Conservation (phyloP, 139 green algal genomes). For the Chlamydomonas asymmetrica region DNA sequence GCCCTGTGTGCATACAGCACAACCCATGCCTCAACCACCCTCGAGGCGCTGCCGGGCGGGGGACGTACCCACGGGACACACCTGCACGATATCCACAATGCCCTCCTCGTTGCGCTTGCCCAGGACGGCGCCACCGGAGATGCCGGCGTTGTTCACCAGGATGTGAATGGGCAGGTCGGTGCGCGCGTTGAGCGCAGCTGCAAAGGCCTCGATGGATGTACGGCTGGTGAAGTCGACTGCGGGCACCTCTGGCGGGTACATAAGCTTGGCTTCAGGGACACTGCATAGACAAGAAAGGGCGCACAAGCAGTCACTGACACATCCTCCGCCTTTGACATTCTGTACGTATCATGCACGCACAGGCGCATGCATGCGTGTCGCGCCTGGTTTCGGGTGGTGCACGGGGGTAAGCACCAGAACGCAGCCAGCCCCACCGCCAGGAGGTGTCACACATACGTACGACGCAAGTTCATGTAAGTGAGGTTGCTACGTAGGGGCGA, state of each 20-base stretch:
- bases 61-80: no score
- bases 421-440: neutral
- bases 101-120: neutral
- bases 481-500: neutral
- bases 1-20: neutral
- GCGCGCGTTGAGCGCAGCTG: conserved; percentile 1
- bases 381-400: no score
- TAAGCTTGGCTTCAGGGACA: neutral
- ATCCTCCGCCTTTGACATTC: no score
- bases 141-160: conserved; percentile 56
- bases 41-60: no score
- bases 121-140: neutral
- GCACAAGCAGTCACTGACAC: no score
- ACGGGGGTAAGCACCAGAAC: neutral
- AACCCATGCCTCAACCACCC: neutral
- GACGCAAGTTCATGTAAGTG: neutral
- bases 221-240: conserved; percentile 11
- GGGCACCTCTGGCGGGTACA: neutral
- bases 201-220: conserved; percentile 13
- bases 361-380: no score
- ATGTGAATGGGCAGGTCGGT: conserved; percentile 40
- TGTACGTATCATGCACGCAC: no score
- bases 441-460: neutral
- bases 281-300: neutral
- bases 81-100: conserved; percentile 11